Conservation (phyloP, 768 basidiomycete genomes). For the Mycena belliarum region DNA sequence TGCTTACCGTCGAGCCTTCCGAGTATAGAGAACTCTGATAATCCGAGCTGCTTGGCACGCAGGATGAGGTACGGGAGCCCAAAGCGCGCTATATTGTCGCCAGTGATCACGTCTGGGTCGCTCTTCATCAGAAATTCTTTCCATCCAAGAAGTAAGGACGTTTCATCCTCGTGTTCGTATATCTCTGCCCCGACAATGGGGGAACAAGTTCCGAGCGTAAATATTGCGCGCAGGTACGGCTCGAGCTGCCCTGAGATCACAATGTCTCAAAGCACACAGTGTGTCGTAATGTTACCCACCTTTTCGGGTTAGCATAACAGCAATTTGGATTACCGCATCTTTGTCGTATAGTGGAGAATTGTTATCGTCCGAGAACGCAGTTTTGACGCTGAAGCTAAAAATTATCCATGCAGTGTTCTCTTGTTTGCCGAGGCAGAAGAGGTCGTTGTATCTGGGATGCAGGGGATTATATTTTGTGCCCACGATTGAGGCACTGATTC, state of each 20-base stretch:
- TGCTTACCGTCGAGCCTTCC: background rate
- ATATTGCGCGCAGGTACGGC: background rate
- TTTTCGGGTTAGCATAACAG: background rate
- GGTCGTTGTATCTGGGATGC: background rate
- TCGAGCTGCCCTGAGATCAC: background rate
- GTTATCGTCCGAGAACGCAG: background rate
- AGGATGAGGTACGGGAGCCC: background rate
- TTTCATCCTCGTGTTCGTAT: background rate
- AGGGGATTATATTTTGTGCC: background rate
- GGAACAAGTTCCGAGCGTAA: background rate
- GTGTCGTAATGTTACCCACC: background rate
- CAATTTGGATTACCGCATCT: background rate
- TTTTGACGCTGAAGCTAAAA: background rate
- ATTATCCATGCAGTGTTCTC: background rate
- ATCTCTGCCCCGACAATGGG: background rate
- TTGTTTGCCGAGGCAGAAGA: background rate
- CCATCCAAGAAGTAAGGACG: background rate
- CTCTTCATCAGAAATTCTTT: background rate
- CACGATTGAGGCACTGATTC: background rate
- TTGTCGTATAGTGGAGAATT: background rate
- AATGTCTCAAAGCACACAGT: background rate
- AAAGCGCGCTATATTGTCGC: background rate
- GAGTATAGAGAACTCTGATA: background rate
- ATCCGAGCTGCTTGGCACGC: background rate
- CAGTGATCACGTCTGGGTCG: background rate